Evolutionary conservation across 345 rosid species (phyloP), one percentile per base, ranked within the genome.

Genomic region (Garcia nutans): DNA sequence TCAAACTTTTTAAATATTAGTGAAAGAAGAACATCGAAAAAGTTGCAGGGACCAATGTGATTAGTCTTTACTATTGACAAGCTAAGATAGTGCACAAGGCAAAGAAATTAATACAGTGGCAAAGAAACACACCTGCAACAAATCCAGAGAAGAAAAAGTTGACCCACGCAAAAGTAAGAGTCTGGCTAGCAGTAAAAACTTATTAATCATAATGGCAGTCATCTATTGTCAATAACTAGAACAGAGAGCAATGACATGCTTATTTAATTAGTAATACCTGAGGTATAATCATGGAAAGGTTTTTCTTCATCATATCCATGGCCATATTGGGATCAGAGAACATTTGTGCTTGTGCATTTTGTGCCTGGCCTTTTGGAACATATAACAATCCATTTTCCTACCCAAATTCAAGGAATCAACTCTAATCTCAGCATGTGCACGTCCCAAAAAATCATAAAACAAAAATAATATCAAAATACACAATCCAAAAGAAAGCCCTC

Each of bases 301-400:
- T 93, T 77, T 96, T 93, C 92, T 96, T 96, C 99, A 96, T 93
- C 97, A 96, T 96, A 77, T 93, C 99, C 99, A 93, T 93, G 23
- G 99, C 99, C 98, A 96, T 93, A 82, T 96, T 96, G 20, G 98
- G 99, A 84, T 96, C 99, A 78, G 99, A 96, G 78, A 96, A 91
- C 99, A 96, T 96, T 76, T 92, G 97, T 0, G 99, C 99, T 83
- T 96, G 99, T 4, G 98, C 77, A 81, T 96, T 96, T 76, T 77
- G 88, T 62, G 80, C 92, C 83, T 91, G 89, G 1, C 91, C 98
- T 78, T 91, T 93, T 0, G 97, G 99, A 80, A 96, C 97, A 84
- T n/a, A 72, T 74, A 96, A 77, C 72, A 96, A 87, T 61, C 99
- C 98, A 82, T 96, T 93, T 83, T 96, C 99, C 99, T 96, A 81